These are phyloP conservation scores for Candida golubevii DNA, from an alignment of 805 yeast species.

Conservation along the genomic window DNA sequence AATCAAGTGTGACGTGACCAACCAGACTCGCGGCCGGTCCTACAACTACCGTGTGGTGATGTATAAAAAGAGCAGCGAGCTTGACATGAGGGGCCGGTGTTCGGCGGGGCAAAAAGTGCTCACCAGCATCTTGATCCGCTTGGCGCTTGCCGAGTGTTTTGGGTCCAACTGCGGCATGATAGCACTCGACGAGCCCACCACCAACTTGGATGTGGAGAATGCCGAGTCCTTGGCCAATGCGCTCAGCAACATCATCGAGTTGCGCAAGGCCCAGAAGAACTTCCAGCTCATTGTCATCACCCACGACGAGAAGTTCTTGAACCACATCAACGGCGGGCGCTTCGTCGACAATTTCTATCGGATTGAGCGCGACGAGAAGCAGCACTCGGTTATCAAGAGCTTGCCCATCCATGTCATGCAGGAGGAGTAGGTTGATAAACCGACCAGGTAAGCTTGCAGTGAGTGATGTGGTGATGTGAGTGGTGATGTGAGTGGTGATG, in stretches of 20 bases:
- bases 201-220: slow-evolving; percentile 87
- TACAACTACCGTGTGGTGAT: slow-evolving; percentile 93
- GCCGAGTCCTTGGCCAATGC: slow-evolving; percentile 84
- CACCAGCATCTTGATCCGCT: slow-evolving; percentile 84
- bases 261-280: slow-evolving; percentile 73
- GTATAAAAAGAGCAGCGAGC: slow-evolving; percentile 86
- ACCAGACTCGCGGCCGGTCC: slow-evolving; percentile 50
- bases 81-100: slow-evolving; percentile 98
- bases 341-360: slow-evolving; percentile 86
- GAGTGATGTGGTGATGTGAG: too few relatives aligned
- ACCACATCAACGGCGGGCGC: slow-evolving; percentile 76
- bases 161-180: slow-evolving; percentile 94
- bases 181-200: slow-evolving; percentile 96
- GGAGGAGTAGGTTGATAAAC: slow-evolving; percentile 20
- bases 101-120: slow-evolving; percentile 97
- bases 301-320: slow-evolving; percentile 89
- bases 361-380: slow-evolving; percentile 74
- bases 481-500: too few relatives aligned
- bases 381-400: slow-evolving; percentile 67
- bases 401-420: slow-evolving; percentile 39
- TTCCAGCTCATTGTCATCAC: slow-evolving; percentile 95
- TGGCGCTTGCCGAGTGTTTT: slow-evolving; percentile 93
- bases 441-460: background rate
- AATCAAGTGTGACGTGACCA: slow-evolving; percentile 72
- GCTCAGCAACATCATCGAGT: slow-evolving; percentile 66